Conservation (phyloP, 1,284 basidiomycete species). For the Fomes fomentarius region DNA sequence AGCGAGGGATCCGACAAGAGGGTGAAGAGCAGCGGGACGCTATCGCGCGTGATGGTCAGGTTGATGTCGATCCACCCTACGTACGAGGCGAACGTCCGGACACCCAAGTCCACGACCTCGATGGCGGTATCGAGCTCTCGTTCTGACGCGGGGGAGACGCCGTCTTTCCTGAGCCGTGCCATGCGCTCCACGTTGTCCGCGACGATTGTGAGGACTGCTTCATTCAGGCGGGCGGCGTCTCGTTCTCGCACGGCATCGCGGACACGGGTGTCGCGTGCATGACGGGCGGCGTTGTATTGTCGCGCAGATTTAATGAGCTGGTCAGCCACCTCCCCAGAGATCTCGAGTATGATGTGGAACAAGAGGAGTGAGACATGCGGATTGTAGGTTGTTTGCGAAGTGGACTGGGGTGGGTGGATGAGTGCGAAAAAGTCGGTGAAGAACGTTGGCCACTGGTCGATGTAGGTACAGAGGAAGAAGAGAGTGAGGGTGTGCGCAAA, state of each 20-base stretch:
- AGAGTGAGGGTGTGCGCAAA: slow-evolving; percentile 96
- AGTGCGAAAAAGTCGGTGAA: slow-evolving; percentile 80
- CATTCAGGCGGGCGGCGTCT: slow-evolving; percentile 88
- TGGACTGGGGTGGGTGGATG: slow-evolving; percentile 63
- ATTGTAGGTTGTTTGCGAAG: slow-evolving; percentile 65
- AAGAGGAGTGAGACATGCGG: slow-evolving; percentile 84
- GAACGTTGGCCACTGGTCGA: slow-evolving; percentile 82
- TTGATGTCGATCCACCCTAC: slow-evolving; percentile 99
- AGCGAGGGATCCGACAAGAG: slow-evolving; percentile 83
- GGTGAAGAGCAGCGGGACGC: slow-evolving; percentile 85
- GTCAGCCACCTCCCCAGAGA: slow-evolving; percentile 92
- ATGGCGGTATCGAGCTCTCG: slow-evolving; percentile 63
- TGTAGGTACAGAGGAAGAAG: slow-evolving; percentile 91
- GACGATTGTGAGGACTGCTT: slow-evolving; percentile 85
- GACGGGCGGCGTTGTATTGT: slow-evolving; percentile 66
- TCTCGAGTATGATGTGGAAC: slow-evolving; percentile 88
- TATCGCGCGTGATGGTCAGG: slow-evolving; percentile 90
- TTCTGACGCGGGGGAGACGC: slow-evolving; percentile 40
- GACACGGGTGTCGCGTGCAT: slow-evolving; percentile 80
- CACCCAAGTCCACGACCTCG: slow-evolving; percentile 88
- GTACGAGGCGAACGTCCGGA: slow-evolving; percentile 92
- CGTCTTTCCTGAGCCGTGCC: slow-evolving; percentile 54
- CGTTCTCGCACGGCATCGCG: slow-evolving; percentile 89
- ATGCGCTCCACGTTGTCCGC: slow-evolving; percentile 73
- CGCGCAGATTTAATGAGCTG: slow-evolving; percentile 87